Conservation (phyloP, 495 filamentous ascomycete genomes). For the Annulohypoxylon stygium region DNA sequence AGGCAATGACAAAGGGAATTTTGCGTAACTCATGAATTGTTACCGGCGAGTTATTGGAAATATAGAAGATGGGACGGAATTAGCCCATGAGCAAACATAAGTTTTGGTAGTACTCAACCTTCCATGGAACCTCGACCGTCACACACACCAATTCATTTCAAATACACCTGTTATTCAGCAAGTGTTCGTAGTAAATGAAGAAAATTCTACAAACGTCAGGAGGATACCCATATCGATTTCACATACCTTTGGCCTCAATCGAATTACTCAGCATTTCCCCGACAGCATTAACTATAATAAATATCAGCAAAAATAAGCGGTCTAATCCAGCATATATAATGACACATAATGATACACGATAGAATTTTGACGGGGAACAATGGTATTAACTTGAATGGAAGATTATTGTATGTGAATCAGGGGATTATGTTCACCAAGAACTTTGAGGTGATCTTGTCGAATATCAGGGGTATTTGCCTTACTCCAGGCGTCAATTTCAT, state of each 20-base stretch:
- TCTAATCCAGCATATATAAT: background rate
- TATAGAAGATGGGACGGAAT: background rate
- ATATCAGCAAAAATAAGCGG: background rate
- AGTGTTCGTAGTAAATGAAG: background rate
- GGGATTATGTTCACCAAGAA: background rate
- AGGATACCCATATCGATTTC: background rate
- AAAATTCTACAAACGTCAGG: background rate
- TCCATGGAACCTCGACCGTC: background rate
- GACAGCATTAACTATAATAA: background rate
- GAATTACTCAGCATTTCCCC: background rate
- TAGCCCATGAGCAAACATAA: background rate
- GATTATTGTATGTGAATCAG: background rate
- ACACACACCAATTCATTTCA: background rate
- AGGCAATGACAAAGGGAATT: background rate
- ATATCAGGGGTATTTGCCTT: background rate
- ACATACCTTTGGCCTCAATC: background rate
- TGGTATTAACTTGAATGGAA: background rate
- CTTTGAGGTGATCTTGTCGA: background rate
- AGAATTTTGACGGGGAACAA: background rate
- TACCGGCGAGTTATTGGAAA: background rate
- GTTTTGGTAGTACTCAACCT: background rate
- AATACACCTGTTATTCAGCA: background rate
- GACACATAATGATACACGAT: background rate
- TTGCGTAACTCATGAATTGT: background rate
- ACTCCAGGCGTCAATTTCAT: background rate